Evolutionary conservation across 2,329 filamentous ascomycete species (phyloP), one percentile per base, ranked within the genome.

Genomic region (Pseudocercospora fuligena): DNA sequence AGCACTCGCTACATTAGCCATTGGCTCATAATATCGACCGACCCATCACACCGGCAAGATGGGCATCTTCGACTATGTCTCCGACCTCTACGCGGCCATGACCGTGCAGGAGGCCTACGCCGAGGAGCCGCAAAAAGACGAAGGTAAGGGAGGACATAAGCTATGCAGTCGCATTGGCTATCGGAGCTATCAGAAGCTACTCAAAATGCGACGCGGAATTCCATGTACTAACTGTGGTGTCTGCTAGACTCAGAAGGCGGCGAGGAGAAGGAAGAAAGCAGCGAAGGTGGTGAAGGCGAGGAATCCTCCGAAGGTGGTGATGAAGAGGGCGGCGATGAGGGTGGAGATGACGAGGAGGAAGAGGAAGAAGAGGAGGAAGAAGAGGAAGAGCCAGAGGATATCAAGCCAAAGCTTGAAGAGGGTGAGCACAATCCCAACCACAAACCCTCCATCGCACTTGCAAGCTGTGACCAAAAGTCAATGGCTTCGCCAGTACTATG

Each of bases 351-450:
- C 33, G 88, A 87, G 25, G 89, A 89, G 51, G 90, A 89, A 27
- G 90, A 91, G 51, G 89, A 90, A 36, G 90, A 91, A 40, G 90
- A 93, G 21, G 92, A 94, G 61, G 92, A 94, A 69, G 91, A 94
- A 68, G 90, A 93, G 69, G 91, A 93, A 71, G 92, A 95, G 84
- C 84, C 88, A 69, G 89, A 90, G 74, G 94, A 98, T 80, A 89
- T 90, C 75, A 96, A 97, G 87, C 92, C 94, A 69, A 87, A 88
- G 81, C 83, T 98, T 69, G 92, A 97, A 83, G 93, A 97, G 88
- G 93, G 95, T 98, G 82, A 86, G 92, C 76, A 11, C 4, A 40
- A 29, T 27, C 49, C 19, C 14, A 53, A 16, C 8, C 51, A 29
- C 25, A 27, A n/a, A 27, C 1, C 2, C 11, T 27, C 25, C 31